phyloP scores from a whole-genome alignment of 768 basidiomycete genomes.

The Suillus americanus region DNA sequence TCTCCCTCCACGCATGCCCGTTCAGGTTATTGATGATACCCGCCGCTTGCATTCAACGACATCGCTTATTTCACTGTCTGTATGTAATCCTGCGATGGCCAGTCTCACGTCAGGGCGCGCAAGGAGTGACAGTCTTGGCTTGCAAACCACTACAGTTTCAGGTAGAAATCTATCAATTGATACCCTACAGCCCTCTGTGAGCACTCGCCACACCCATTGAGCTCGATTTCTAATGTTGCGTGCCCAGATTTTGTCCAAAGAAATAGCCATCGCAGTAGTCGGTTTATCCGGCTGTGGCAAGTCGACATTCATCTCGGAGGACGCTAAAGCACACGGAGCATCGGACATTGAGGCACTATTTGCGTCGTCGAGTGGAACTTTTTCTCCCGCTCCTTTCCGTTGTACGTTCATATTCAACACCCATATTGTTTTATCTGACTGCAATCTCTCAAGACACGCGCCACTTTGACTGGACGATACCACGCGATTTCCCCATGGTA shows the following conservation, averaged over 20 bases:
- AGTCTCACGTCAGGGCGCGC: conserved; percentile 43
- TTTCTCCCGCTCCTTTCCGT: conserved; percentile 35
- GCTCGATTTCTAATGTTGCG: conserved; percentile 10
- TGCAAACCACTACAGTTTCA: conserved; percentile 31
- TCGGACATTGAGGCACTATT: conserved; percentile 39
- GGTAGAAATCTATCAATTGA: conserved; percentile 20
- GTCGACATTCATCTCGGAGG: conserved; percentile 75
- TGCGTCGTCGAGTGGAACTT: conserved; percentile 28
- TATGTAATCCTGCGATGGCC: conserved; percentile 26
- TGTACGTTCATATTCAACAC: conserved; percentile 32
- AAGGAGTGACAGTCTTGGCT: conserved; percentile 63
- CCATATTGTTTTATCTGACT: conserved; percentile 18
- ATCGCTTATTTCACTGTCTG: conserved; percentile 38
- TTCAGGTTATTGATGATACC: conserved; percentile 37
- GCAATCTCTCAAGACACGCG: conserved; percentile 34
- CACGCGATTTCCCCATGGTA: conserved; percentile 44
- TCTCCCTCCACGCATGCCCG: conserved; percentile 54
- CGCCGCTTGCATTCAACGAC: conserved; percentile 39
- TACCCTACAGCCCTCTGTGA: conserved; percentile 24
- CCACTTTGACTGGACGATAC: conserved; percentile 32
- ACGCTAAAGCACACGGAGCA: conserved; percentile 62
- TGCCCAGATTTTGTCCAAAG: conserved; percentile 26
- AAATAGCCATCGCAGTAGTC: conserved; percentile 71
- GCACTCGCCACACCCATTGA: conserved; percentile 7
- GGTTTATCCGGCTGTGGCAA: conserved; percentile 84